Conservation (phyloP, 1,284 basidiomycete species). For the Chalciporus sp. region DNA sequence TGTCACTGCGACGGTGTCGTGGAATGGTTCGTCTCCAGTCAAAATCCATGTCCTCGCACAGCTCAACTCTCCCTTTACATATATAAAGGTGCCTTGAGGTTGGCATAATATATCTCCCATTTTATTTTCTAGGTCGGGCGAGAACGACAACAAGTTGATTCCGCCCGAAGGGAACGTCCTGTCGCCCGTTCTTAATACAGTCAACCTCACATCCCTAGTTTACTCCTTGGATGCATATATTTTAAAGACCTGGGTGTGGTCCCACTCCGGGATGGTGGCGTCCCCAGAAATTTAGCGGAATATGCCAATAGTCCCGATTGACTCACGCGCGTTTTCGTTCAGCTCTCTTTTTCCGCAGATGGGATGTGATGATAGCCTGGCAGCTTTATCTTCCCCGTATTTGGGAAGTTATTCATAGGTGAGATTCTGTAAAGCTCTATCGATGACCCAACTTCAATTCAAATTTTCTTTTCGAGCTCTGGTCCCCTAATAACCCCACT, state of each 20-base stretch:
- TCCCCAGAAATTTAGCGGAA: slow-evolving; percentile 1
- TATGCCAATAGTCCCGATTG: slow-evolving; percentile 3
- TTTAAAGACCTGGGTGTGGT: neutral
- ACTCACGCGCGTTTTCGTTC: slow-evolving; percentile 8
- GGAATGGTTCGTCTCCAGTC: neutral
- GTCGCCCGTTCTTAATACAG: neutral
- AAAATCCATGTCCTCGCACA: neutral
- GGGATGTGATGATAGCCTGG: slow-evolving; percentile 12
- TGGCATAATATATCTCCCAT: no score
- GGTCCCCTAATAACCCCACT: neutral
- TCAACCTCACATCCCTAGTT: neutral
- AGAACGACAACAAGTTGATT: neutral
- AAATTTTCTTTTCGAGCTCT: neutral
- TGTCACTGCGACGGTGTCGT: no score
- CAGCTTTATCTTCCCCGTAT: slow-evolving; percentile 20
- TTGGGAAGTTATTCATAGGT: slow-evolving; percentile 23
- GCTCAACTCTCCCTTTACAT: neutral
- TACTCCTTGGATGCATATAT: neutral
- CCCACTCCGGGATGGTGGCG: slow-evolving; percentile 12
- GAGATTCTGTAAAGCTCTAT: slow-evolving; percentile 19
- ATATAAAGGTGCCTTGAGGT: neutral
- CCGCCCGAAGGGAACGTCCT: neutral
- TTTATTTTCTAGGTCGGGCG: neutral
- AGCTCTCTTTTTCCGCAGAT: slow-evolving; percentile 2
- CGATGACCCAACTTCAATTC: slow-evolving; percentile 18